Conservation (phyloP, 352 stramenopile species). For the Nothophytophthora sp. region DNA sequence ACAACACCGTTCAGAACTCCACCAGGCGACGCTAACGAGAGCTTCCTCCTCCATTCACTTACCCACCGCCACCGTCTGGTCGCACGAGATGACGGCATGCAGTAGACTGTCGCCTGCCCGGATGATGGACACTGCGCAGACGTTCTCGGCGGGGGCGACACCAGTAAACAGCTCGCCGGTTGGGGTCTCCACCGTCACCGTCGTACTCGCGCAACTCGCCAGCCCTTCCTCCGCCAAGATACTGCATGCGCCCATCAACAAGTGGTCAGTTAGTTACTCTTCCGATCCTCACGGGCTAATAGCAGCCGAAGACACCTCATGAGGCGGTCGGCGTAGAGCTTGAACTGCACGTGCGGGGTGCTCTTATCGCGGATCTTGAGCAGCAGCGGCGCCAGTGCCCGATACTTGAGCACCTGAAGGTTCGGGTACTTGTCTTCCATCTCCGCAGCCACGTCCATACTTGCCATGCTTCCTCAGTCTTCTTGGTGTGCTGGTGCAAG, state of each 20-base stretch:
- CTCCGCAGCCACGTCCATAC: conserved; percentile 28
- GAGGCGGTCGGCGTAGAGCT: conserved; percentile 73
- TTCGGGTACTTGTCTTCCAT: conserved; percentile 56
- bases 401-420: conserved; percentile 65
- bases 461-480: conserved; percentile 30
- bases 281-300: conserved; percentile 4
- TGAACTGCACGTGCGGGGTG: conserved; percentile 68
- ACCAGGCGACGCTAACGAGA: not conserved
- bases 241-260: conserved; percentile 22
- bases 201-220: conserved; percentile 46
- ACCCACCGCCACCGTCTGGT: conserved; percentile 78
- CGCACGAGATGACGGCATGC: conserved; percentile 84
- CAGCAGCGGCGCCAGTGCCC: conserved; percentile 52
- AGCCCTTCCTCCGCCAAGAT: conserved; percentile 71
- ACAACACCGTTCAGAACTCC: not conserved
- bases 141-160: conserved; percentile 42
- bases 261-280: too few relatives aligned
- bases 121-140: conserved; percentile 95
- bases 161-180: conserved; percentile 54
- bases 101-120: conserved; percentile 89
- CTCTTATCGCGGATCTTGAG: conserved; percentile 65
- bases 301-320: too few relatives aligned
- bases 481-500: not conserved
- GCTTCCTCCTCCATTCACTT: conserved; percentile 9
- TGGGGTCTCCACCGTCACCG: conserved; percentile 51